phyloP scores from a whole-genome alignment of 2,329 filamentous ascomycete species.

The Penicillium brasilianum region DNA sequence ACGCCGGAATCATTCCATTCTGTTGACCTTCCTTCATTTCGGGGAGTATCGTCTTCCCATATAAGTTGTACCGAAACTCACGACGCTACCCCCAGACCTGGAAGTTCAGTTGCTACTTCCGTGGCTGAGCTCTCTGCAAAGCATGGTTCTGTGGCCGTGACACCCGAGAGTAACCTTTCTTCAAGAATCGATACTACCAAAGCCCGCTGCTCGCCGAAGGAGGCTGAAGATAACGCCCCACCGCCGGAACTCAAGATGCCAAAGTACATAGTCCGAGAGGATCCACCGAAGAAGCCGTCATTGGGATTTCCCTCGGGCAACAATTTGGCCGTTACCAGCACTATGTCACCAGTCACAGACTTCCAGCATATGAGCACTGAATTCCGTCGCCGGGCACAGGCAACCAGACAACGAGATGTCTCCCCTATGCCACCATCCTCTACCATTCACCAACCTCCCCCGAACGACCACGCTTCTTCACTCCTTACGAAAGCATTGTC shows the following conservation, averaged over 20 bases:
- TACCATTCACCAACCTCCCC: conserved; percentile 62
- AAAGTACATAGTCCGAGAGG: conserved; percentile 8
- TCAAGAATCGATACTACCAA: not conserved
- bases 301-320: conserved; percentile 8
- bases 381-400: conserved; percentile 61
- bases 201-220: not conserved
- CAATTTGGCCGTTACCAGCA: conserved; percentile 28
- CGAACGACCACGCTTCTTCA: conserved; percentile 61
- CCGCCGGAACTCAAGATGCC: not conserved
- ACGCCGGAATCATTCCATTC: conserved; percentile 53
- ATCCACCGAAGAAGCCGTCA: conserved; percentile 11
- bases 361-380: conserved; percentile 39
- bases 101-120: conserved; percentile 1
- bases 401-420: conserved; percentile 61
- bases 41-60: conserved; percentile 27
- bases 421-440: conserved; percentile 72
- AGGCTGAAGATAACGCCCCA: not conserved
- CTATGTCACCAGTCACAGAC: conserved; percentile 36
- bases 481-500: conserved; percentile 79
- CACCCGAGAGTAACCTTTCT: not conserved
- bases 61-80: conserved; percentile 28
- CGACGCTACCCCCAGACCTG: not conserved
- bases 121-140: not conserved
- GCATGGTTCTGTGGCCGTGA: not conserved
- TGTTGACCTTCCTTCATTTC: conserved; percentile 30